Percentiles rank a stretch among this genome's conserved stretches.
Evolutionary conservation across 1,284 basidiomycete genomes (phyloP).

Genomic region (Sporisorium graminicola): DNA sequence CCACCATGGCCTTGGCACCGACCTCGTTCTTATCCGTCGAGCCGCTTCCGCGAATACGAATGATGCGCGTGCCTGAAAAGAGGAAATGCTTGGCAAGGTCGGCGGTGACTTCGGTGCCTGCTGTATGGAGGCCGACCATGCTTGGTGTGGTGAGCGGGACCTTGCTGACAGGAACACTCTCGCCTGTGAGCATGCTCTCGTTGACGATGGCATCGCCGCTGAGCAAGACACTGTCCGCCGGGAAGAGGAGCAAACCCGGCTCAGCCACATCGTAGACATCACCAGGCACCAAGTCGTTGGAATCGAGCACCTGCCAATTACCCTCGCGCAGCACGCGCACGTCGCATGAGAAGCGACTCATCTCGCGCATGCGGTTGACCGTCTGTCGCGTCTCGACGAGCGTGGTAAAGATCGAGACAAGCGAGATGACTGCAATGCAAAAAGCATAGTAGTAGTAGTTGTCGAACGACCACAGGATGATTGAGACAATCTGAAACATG

Average conservation of each 20-base stretch:
- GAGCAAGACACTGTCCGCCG: constrained; percentile 90
- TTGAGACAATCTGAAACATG: constrained; percentile 97
- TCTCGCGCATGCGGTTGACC: constrained; percentile 92
- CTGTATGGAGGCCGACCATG: constrained; percentile 53
- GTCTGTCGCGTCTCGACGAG: constrained; percentile 90
- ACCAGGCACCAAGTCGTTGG: constrained; percentile 87
- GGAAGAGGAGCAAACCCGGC: constrained; percentile 81
- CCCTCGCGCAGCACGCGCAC: constrained; percentile 82
- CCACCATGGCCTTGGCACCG: constrained; percentile 84
- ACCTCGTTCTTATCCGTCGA: constrained; percentile 56
- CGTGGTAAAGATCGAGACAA: constrained; percentile 86
- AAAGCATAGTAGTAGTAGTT: constrained; percentile 95
- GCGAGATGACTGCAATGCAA: constrained; percentile 93
- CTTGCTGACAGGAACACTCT: constrained; percentile 93
- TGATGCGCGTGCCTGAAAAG: constrained; percentile 91
- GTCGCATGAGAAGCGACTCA: constrained; percentile 90
- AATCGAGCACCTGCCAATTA: constrained; percentile 74
- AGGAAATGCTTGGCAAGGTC: constrained; percentile 88
- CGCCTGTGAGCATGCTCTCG: constrained; percentile 97
- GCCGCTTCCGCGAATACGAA: constrained; percentile 80
- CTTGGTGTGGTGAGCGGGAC: constrained; percentile 73
- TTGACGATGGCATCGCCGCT: constrained; percentile 97
- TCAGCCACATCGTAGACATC: constrained; percentile 91
- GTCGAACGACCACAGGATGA: constrained; percentile 92
- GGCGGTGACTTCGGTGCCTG: constrained; percentile 73